Conservation (phyloP, 2,329 filamentous ascomycete genomes). For the Fusarium miscanthi region DNA sequence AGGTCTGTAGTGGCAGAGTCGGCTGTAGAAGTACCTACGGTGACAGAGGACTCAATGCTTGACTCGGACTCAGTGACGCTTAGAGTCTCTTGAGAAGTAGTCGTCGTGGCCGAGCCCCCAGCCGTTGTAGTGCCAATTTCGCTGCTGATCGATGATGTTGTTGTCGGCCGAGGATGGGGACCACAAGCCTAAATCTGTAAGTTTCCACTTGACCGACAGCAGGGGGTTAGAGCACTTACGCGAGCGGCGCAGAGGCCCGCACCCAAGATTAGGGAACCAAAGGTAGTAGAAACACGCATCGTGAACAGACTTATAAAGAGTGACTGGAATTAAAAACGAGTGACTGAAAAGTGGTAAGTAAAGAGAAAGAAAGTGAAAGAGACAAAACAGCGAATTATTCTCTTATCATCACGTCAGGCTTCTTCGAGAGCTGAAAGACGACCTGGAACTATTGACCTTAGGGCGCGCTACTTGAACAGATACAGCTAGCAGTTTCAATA, state of each 20-base stretch:
- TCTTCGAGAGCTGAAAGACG: neutral
- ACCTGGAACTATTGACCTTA: neutral
- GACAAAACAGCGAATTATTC: neutral
- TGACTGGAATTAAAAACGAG: neutral
- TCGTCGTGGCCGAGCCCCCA: neutral
- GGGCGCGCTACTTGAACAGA: neutral
- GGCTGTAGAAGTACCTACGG: neutral
- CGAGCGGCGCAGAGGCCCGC: constrained; percentile 1
- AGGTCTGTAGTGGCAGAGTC: neutral
- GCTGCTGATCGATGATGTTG: neutral
- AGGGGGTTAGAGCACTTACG: neutral
- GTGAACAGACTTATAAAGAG: neutral
- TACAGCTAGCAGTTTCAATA: neutral
- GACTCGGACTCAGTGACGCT: neutral
- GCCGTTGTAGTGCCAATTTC: neutral
- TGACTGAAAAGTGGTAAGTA: neutral
- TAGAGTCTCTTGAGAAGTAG: neutral
- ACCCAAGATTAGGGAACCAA: neutral
- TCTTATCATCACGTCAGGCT: neutral
- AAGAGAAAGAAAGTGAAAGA: neutral
- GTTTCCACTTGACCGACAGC: neutral
- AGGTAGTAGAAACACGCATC: neutral
- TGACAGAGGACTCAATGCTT: neutral
- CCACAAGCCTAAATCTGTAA: constrained; percentile 5
- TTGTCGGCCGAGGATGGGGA: neutral